A percentile compares a stretch with the other conserved stretches of the same genome.
phyloP scores from a whole-genome alignment of 2,329 filamentous ascomycete species.

The Botrytis deweyae region DNA sequence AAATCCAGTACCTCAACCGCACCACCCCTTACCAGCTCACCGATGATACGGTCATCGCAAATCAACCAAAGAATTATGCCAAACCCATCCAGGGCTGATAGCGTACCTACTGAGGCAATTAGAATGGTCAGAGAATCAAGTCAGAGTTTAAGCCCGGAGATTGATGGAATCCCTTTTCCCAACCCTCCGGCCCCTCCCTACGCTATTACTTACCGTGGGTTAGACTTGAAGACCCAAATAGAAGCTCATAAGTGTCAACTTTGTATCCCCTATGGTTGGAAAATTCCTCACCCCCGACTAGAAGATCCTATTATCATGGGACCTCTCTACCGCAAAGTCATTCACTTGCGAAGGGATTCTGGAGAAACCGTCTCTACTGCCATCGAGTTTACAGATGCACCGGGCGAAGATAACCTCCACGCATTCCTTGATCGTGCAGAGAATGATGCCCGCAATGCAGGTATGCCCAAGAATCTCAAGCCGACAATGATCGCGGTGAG shows the following conservation, averaged over 20 bases:
- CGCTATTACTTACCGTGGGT: neutral
- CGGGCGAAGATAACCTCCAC: neutral
- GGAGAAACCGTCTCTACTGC: neutral
- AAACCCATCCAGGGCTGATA: neutral
- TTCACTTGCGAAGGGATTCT: neutral
- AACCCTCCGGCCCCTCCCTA: neutral
- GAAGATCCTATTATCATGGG: neutral
- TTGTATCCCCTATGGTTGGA: neutral
- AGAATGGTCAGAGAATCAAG: neutral
- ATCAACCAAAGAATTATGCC: too few relatives aligned
- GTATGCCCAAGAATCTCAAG: neutral
- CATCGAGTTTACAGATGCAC: conserved; percentile 6
- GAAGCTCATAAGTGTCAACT: neutral
- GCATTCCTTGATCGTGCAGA: conserved; percentile 9
- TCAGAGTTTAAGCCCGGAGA: too few relatives aligned
- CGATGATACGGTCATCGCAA: neutral
- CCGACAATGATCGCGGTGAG: neutral
- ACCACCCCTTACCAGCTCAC: neutral
- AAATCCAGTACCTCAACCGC: neutral
- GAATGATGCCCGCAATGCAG: neutral
- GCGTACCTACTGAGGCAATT: neutral
- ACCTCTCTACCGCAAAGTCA: neutral
- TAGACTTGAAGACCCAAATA: neutral
- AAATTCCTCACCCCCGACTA: neutral
- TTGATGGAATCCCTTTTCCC: neutral